Conservation (phyloP, 352 stramenopile genomes). For the Globisporangium orthogonon region DNA sequence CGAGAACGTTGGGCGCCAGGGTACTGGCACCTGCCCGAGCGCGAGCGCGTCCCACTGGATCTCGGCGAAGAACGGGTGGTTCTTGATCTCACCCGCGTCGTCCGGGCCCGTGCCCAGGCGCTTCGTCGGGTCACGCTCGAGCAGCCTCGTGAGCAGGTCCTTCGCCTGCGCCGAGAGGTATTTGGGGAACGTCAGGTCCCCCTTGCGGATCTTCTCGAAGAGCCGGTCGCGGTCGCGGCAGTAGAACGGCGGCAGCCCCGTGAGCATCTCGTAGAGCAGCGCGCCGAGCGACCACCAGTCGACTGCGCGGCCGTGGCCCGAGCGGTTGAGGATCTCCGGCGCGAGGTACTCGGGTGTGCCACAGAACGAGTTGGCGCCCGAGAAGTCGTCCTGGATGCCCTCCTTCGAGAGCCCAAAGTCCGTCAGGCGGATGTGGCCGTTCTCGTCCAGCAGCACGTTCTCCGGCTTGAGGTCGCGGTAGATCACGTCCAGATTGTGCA, state of each 20-base stretch:
- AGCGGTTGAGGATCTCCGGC: constrained; percentile 97
- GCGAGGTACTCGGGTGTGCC: constrained; percentile 98
- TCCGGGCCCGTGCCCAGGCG: constrained; percentile 90
- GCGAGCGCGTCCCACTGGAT: constrained; percentile 72
- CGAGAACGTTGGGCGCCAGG: constrained; percentile 91
- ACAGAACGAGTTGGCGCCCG: constrained; percentile 95
- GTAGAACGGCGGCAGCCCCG: constrained; percentile 89
- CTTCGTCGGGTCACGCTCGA: constrained; percentile 92
- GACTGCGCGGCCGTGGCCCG: constrained; percentile 94
- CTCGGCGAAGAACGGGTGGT: constrained; percentile 75
- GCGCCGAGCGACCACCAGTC: constrained; percentile 97
- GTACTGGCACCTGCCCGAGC: constrained; percentile 63
- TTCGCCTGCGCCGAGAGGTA: constrained; percentile 87
- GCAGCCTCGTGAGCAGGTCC: constrained; percentile 84
- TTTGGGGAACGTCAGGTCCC: constrained; percentile 93
- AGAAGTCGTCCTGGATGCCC: constrained; percentile 88
- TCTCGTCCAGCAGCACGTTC: constrained; percentile 96
- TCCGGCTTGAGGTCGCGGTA: constrained; percentile 97
- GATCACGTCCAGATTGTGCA: constrained; percentile 93
- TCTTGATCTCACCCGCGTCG: constrained; percentile 75
- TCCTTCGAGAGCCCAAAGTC: constrained; percentile 96
- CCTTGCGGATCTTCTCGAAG: constrained; percentile 97
- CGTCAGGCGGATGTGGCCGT: constrained; percentile 96
- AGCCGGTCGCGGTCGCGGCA: constrained; percentile 93
- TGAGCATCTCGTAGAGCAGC: constrained; percentile 84